Evolutionary conservation across 352 stramenopile species (phyloP).

Genomic region (Phytophthora podocarpi): DNA sequence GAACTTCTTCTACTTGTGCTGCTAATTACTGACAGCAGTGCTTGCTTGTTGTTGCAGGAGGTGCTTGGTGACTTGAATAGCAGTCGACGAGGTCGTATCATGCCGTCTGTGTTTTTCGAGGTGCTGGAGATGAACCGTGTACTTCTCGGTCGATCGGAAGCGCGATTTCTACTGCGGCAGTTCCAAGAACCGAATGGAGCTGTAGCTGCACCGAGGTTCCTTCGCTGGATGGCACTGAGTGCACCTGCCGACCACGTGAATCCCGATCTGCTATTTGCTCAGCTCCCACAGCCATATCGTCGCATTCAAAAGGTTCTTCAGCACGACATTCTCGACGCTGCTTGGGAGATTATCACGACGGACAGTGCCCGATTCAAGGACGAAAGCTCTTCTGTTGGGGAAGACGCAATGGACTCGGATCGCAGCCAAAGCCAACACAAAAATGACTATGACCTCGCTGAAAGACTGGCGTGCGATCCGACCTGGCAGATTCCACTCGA

Average conservation of each 20-base stretch:
- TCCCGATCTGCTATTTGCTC: constrained; percentile 59
- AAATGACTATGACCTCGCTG: constrained; percentile 54
- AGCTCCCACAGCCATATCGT: constrained; percentile 73
- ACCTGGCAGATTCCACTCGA: constrained; percentile 13
- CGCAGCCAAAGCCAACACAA: constrained; percentile 16
- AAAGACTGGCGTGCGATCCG: constrained; percentile 48
- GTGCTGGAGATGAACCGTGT: constrained; percentile 58
- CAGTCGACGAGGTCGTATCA: constrained; percentile 40
- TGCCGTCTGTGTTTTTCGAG: constrained; percentile 48
- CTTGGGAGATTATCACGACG: constrained; percentile 53
- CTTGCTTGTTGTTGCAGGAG: constrained; percentile 21
- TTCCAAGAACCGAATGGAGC: constrained; percentile 54
- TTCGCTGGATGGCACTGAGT: constrained; percentile 62
- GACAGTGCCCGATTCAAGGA: constrained; percentile 50
- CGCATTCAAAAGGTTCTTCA: constrained; percentile 72
- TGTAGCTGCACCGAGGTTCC: constrained; percentile 44
- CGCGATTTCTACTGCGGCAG: constrained; percentile 34
- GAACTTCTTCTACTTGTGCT: no score
- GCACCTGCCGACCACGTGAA: constrained; percentile 61
- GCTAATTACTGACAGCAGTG: no score
- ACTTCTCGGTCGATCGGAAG: constrained; percentile 30
- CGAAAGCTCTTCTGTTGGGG: constrained; percentile 23
- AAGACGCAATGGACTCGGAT: constrained; percentile 6
- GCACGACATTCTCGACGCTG: constrained; percentile 57
- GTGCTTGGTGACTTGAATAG: constrained; percentile 38